A percentile compares a stretch with the other conserved stretches of the same genome.
Conservation (phyloP, 202 grass and related monocot species). For the Cymbopogon flexuosus region DNA sequence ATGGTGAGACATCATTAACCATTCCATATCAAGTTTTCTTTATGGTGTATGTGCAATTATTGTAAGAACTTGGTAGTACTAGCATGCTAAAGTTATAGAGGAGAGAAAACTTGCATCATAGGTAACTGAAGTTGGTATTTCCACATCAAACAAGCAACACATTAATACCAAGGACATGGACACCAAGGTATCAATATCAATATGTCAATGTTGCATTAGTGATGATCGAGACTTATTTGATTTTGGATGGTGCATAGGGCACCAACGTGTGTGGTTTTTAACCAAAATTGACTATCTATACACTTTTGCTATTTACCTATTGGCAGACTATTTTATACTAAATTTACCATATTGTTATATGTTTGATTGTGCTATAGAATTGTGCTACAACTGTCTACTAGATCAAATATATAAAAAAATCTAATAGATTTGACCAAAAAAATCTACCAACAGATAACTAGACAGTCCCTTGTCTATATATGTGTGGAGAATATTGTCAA, state of each 20-base stretch:
- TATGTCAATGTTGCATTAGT: slow-evolving; percentile 37
- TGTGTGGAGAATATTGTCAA: neutral
- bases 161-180: slow-evolving; percentile 11
- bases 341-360: no score
- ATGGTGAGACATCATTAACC: slow-evolving; percentile 15
- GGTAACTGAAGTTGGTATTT: slow-evolving; percentile 32
- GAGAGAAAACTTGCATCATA: slow-evolving; percentile 14
- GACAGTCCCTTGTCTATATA: neutral
- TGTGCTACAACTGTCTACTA: no score
- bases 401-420: no score
- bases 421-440: no score
- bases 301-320: no score
- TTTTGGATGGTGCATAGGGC: neutral
- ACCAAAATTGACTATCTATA: neutral
- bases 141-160: slow-evolving; percentile 22
- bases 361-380: no score
- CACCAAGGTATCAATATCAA: slow-evolving; percentile 28
- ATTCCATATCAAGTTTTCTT: neutral
- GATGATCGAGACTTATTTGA: slow-evolving; percentile 20
- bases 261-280: slow-evolving; percentile 6
- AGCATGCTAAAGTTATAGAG: neutral
- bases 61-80: neutral
- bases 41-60: slow-evolving; percentile 6
- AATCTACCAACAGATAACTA: no score
- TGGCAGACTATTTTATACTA: no score